A percentile compares a stretch with the other conserved stretches of the same genome.
Evolutionary conservation across 73 alveolate genomes (phyloP).

Genomic region (Tetrahymena borealis): DNA sequence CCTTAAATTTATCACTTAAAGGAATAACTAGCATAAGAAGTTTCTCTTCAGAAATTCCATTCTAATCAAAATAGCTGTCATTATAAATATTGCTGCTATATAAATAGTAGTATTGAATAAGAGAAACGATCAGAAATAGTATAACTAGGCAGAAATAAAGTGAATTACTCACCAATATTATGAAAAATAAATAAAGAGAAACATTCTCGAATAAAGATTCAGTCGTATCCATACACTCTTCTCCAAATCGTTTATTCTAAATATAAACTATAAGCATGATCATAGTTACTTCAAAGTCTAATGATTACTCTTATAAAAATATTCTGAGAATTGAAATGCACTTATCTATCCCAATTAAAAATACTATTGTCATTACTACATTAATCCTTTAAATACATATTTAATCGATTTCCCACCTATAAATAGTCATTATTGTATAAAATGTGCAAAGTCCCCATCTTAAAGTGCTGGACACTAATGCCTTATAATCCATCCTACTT

Average conservation of each 20-base stretch:
- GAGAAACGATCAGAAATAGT: background rate
- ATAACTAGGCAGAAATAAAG: background rate
- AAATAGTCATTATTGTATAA: background rate
- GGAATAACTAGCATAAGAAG: background rate
- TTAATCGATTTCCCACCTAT: background rate
- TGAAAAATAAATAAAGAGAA: background rate
- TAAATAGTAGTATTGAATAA: background rate
- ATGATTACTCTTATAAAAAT: background rate
- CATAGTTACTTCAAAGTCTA: background rate
- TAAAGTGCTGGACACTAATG: background rate
- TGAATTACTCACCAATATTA: background rate
- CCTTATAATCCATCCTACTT: too few relatives aligned
- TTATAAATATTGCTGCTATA: background rate
- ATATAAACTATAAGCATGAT: background rate
- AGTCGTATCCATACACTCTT: background rate
- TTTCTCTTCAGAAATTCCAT: background rate
- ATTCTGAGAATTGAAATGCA: background rate
- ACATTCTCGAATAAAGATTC: background rate
- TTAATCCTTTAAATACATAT: background rate
- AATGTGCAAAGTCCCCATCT: background rate
- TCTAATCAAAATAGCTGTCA: background rate
- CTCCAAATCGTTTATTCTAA: background rate
- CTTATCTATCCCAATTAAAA: background rate
- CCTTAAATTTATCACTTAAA: background rate
- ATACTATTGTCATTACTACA: background rate